phyloP scores from a whole-genome alignment of 1,284 basidiomycete genomes.

The Thecaphora frezii region DNA sequence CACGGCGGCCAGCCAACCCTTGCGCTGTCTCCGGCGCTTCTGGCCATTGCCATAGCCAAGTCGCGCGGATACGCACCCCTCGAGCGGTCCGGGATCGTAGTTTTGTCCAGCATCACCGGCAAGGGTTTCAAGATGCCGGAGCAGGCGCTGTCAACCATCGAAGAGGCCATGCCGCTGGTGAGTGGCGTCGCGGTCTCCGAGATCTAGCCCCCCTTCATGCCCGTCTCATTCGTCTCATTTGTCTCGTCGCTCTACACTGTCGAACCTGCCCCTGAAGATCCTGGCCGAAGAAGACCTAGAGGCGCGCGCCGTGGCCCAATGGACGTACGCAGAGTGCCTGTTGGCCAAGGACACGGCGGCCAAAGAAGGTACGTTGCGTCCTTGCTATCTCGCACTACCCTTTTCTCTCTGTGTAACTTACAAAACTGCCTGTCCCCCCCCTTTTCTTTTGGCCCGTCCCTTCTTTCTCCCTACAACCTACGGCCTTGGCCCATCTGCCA shows the following conservation, averaged over 20 bases:
- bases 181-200: neutral
- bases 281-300: neutral
- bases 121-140: neutral
- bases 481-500: neutral
- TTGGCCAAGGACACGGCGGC: constrained; percentile 1
- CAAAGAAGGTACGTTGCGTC: neutral
- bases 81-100: neutral
- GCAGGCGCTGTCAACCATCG: neutral
- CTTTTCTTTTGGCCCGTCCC: too few relatives aligned
- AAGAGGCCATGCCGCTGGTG: neutral
- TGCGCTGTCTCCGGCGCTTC: neutral
- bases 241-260: too few relatives aligned
- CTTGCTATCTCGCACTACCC: too few relatives aligned
- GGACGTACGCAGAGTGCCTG: constrained; percentile 26
- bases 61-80: neutral
- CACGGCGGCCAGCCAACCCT: neutral
- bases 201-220: too few relatives aligned
- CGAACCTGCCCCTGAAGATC: too few relatives aligned
- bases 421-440: too few relatives aligned
- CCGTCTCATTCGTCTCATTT: too few relatives aligned
- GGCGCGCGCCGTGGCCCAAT: constrained; percentile 2
- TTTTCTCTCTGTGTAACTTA: neutral
- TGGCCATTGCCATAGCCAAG: neutral
- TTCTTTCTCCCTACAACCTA: neutral
- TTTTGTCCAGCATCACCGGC: neutral